A percentile compares a stretch with the other conserved stretches of the same genome.
Conservation (phyloP, 2,329 filamentous ascomycete genomes). For the Colletotrichum sp. region DNA sequence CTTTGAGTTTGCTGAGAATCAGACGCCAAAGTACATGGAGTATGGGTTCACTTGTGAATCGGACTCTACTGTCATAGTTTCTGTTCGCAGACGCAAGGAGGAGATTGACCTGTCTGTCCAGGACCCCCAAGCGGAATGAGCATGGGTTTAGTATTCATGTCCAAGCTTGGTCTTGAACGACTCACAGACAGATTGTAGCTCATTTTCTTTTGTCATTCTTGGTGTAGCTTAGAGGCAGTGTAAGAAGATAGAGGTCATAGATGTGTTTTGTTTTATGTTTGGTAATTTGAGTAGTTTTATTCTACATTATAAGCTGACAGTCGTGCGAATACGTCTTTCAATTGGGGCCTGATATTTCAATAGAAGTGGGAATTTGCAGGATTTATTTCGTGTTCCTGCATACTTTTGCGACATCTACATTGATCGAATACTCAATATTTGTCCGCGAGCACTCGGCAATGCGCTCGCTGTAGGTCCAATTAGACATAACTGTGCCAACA, state of each 20-base stretch:
- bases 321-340: no score
- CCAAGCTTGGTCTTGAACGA: accelerated
- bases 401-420: neutral
- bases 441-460: neutral
- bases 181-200: neutral
- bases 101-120: neutral
- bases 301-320: accelerated
- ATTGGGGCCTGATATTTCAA: no score
- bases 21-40: neutral
- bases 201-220: neutral
- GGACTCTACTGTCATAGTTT: neutral
- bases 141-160: neutral
- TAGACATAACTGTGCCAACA: neutral
- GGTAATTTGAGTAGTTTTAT: neutral
- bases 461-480: neutral
- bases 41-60: neutral
- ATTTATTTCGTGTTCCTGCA: neutral
- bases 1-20: neutral
- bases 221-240: neutral
- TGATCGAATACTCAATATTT: no score
- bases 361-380: neutral
- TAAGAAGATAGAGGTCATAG: neutral
- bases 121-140: neutral
- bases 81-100: neutral
- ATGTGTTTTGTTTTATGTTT: neutral